phyloP scores from a whole-genome alignment of 345 rosid genomes.

The Citrus reticulata region DNA sequence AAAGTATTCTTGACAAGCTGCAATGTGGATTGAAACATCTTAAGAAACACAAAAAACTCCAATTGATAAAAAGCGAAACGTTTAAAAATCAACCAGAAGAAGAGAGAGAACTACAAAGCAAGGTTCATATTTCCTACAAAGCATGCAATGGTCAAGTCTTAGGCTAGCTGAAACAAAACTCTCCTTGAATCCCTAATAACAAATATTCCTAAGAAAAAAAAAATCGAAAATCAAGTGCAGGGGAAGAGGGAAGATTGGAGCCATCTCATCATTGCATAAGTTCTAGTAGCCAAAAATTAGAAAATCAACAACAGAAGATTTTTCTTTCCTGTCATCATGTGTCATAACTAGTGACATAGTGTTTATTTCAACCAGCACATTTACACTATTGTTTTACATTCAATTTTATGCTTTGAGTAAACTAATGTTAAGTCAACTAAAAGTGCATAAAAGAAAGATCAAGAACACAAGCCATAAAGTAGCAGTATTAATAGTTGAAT shows the following conservation, averaged over 20 bases:
- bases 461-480: neutral
- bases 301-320: neutral
- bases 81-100: neutral
- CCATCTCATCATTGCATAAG: neutral
- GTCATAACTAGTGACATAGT: neutral
- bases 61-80: neutral
- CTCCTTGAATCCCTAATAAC: neutral
- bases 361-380: neutral
- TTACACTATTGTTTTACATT: neutral
- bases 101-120: neutral
- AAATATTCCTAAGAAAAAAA: neutral
- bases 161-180: neutral
- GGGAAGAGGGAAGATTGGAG: neutral
- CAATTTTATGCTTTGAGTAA: neutral
- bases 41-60: neutral
- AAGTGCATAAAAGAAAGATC: neutral
- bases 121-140: neutral
- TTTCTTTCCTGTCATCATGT: neutral
- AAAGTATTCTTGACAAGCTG: constrained; percentile 25
- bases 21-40: neutral
- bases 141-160: neutral
- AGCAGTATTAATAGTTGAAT: neutral
- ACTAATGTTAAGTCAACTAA: neutral
- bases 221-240: neutral
- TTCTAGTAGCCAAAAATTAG: neutral